A percentile compares a stretch with the other conserved stretches of the same genome.
Conservation (phyloP, 371 early-diverging fungal species). For the Apophysomyces ossiformis region DNA sequence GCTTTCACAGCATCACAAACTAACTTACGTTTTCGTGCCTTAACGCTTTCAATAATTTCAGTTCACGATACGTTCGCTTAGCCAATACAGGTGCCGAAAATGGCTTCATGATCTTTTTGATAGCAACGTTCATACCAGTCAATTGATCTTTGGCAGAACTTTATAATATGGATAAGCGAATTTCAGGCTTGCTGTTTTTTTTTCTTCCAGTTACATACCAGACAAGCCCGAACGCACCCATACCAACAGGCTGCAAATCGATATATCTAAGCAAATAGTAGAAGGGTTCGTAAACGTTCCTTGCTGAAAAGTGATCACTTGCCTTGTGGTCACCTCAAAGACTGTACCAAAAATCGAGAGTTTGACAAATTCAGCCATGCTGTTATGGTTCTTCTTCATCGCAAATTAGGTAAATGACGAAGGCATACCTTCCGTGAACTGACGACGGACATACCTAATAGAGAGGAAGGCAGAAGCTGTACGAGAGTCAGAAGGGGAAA, state of each 20-base stretch:
- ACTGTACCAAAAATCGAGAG: constrained; percentile 91
- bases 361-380: constrained; percentile 85
- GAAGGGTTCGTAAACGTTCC: neutral
- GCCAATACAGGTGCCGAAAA: constrained; percentile 91
- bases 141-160: constrained; percentile 90
- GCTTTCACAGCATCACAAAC: neutral
- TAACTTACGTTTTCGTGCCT: constrained; percentile 81
- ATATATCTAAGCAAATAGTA: constrained; percentile 66
- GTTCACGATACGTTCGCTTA: constrained; percentile 93
- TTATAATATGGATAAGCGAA: neutral
- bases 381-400: neutral
- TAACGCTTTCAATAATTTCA: constrained; percentile 88
- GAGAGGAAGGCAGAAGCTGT: neutral
- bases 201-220: constrained; percentile 66
- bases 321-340: constrained; percentile 92
- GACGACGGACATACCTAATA: constrained; percentile 5
- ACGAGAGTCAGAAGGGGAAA: neutral
- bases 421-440: neutral
- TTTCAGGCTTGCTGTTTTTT: neutral
- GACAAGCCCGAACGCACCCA: constrained; percentile 97
- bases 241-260: constrained; percentile 94
- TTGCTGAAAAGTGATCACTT: constrained; percentile 15
- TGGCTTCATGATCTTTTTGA: constrained; percentile 95
- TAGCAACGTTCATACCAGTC: constrained; percentile 84
- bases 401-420: neutral